Conservation (phyloP, 495 filamentous ascomycete species). For the Neurospora sp. region DNA sequence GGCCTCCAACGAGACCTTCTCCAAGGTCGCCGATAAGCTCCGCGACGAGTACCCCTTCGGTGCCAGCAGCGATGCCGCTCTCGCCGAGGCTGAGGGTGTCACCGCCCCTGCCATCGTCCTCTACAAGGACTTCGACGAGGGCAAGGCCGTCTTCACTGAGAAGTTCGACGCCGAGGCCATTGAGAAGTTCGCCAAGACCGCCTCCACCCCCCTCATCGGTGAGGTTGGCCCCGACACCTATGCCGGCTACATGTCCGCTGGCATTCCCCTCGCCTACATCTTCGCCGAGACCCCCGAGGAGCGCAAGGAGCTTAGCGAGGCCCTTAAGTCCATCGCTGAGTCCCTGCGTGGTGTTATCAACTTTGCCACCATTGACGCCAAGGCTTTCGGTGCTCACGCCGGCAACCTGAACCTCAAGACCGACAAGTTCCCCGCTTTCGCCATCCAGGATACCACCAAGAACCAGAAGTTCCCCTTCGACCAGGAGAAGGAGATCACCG, state of each 20-base stretch:
- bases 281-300: conserved; percentile 92
- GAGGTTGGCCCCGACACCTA: conserved; percentile 99
- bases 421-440: conserved; percentile 92
- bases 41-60: conserved; percentile 91
- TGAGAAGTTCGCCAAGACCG: conserved; percentile 69
- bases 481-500: conserved; percentile 70
- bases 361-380: conserved; percentile 96
- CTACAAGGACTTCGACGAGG: conserved; percentile 98
- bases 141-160: conserved; percentile 74
- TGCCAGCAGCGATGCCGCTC: conserved; percentile 64
- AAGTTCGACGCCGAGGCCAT: conserved; percentile 69
- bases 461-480: conserved; percentile 96
- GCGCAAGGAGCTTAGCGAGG: conserved; percentile 63
- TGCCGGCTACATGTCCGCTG: conserved; percentile 88
- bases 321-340: conserved; percentile 54
- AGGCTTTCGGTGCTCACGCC: conserved; percentile 88
- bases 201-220: conserved; percentile 84
- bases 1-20: conserved; percentile 71
- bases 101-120: conserved; percentile 79
- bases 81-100: conserved; percentile 86
- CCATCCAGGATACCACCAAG: conserved; percentile 92
- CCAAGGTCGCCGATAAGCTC: conserved; percentile 66
- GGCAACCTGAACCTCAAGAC: conserved; percentile 95
- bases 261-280: conserved; percentile 92
- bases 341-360: conserved; percentile 78